Conservation (phyloP, 306 rosid genomes). For the Sicyos edulis region DNA sequence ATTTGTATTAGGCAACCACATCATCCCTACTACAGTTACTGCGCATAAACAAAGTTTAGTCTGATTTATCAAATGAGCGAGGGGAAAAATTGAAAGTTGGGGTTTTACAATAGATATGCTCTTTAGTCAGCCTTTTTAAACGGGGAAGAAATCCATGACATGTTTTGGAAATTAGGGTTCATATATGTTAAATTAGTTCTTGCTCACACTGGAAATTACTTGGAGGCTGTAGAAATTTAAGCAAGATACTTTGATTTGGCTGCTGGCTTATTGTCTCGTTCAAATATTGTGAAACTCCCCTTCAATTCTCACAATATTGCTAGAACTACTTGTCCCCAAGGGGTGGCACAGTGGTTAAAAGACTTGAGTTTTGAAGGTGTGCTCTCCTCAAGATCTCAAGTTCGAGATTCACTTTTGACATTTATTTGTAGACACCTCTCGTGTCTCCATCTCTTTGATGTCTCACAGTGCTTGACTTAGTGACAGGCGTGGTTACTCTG, state of each 20-base stretch:
- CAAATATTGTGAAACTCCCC: background rate
- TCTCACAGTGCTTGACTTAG: too few relatives aligned
- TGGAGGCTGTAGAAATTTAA: conserved; percentile 5
- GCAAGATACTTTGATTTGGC: conserved; percentile 1
- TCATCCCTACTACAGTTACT: background rate
- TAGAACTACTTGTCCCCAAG: too few relatives aligned
- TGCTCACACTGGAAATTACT: background rate
- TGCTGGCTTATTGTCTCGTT: conserved; percentile 3
- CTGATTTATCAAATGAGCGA: conserved; percentile 13
- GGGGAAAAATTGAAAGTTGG: background rate
- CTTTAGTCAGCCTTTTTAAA: background rate
- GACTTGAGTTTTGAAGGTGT: too few relatives aligned
- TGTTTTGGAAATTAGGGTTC: background rate
- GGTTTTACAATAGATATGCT: background rate
- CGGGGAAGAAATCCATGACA: background rate
- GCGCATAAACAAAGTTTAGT: background rate
- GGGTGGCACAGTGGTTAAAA: too few relatives aligned
- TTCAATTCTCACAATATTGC: background rate
- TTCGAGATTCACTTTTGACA: too few relatives aligned
- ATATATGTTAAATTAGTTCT: background rate
- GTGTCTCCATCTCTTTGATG: too few relatives aligned
- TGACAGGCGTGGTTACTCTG: too few relatives aligned
- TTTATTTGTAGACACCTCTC: too few relatives aligned
- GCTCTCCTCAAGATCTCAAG: too few relatives aligned
- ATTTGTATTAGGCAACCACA: conserved; percentile 8